Evolutionary conservation across 192 early-diverging fungal genomes (phyloP), one percentile per base, ranked within the genome.

Genomic region (Chytriomyces hyalinus): DNA sequence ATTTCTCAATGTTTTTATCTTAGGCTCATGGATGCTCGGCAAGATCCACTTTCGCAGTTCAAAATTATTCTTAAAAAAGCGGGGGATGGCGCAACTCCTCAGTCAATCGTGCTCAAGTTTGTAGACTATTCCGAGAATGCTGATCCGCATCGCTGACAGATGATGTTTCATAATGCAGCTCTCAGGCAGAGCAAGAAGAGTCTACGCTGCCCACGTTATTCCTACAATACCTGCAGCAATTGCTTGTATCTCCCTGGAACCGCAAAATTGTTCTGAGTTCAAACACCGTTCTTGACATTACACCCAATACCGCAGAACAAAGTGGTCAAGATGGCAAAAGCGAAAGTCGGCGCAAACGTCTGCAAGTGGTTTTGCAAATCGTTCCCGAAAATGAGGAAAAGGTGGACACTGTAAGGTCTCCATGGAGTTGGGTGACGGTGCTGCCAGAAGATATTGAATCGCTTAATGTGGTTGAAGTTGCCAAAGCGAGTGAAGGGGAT

Each of bases 21-120:
- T 45, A 73, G 71, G 24, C 26, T 73, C 6, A 45, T 63, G 46
- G 69, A 73, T 60, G 43, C 71, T 9, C 60, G 62, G 17, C 59
- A 61, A 73, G 26, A 9, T 8, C 11, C 71, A 4, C 44, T 49
- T 9, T 7, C 53, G 13, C 7, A 10, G 10, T 62, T 62, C 26
- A 73, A 73, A 63, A 26, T 73, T 17, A 45, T 73, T 20, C 13
- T 73, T 9, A n/a, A 45, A 46, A 60, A 45, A 73, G 9, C 26
- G 3, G 69, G 22, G 1, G 24, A 15, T 24, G 15, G 8, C 20
- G 69, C 9, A 43, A 43, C 4, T 36, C 36, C 36, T 2, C 36
- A 71, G 17, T 10, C 17, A 36, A 59, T 60, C 51, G 46, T 48
- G 1, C 15, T 59, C 69, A 51, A 67, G 17, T 60, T 15, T 36